Evolutionary conservation across 176 grass and related monocot species (phyloP).

Genomic region (Rhynchospora tenuis): DNA sequence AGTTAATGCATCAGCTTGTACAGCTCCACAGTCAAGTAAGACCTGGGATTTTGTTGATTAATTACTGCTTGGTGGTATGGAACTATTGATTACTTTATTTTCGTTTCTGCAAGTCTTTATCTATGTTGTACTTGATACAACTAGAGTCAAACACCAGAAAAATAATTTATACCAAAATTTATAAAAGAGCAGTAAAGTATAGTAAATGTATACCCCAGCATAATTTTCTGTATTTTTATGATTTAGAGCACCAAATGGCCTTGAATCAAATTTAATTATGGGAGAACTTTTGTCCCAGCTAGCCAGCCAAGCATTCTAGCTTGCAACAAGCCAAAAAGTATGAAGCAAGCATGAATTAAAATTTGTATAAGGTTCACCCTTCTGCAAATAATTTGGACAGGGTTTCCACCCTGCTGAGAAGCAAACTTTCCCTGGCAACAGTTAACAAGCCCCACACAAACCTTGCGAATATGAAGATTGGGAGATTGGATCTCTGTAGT

Average conservation of each 20-base stretch:
- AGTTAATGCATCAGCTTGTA: conserved; percentile 96
- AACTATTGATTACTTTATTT: background rate
- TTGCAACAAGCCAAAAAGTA: too few relatives aligned
- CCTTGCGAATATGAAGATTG: conserved; percentile 77
- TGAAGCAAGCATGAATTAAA: too few relatives aligned
- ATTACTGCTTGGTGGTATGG: background rate
- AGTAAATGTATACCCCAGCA: background rate
- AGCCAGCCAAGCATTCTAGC: too few relatives aligned
- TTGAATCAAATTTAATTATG: background rate
- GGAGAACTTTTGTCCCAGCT: too few relatives aligned
- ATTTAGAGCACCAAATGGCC: background rate
- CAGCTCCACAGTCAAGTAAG: conserved; percentile 95
- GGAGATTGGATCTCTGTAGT: conserved; percentile 73
- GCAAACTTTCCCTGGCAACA: too few relatives aligned
- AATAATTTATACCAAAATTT: background rate
- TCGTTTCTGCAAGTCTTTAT: background rate
- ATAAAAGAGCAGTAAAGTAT: background rate
- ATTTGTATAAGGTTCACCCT: too few relatives aligned
- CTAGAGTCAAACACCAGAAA: background rate
- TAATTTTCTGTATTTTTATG: background rate
- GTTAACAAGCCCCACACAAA: background rate
- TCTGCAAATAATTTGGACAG: too few relatives aligned
- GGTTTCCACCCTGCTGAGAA: too few relatives aligned
- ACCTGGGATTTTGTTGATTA: conserved; percentile 37
- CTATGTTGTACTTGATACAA: background rate